Evolutionary conservation across 768 basidiomycete species (phyloP), one percentile per base, ranked within the genome.

Genomic region (Boletus coccyginus): DNA sequence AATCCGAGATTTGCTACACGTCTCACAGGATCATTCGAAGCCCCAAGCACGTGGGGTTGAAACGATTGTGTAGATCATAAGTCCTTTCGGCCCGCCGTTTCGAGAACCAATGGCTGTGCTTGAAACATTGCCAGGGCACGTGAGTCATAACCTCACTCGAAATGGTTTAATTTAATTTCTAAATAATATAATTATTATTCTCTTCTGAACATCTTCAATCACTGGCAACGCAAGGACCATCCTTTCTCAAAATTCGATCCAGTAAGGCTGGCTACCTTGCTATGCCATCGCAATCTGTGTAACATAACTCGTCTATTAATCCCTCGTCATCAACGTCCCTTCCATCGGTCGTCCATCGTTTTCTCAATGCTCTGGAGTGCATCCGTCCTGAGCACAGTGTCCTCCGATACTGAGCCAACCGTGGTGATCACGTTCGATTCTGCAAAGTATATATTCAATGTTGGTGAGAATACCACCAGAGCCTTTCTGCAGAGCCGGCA

Each of bases 401-500:
- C 87, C 5, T 83, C 84, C 49, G 95, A 98, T 74, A 90, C 94
- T 1, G 86, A 92, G 60, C 87, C 94, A 0, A 81, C 87, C 10
- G 73, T 97, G 27, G 73, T 89, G 56, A 72, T 96, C 61, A 77
- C 80, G 1, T 94, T 94, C 68, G 87, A 90, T 61, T 77, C 80
- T 51, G 86, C 82, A 13, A 89, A 92, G 62, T 98, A 94, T 62
- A 78, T 95, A 39, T 93, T 98, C 79, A 94, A 94, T 71, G 84
- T 79, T 19, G 87, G 91, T 9, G 94, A 97, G 71, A 88, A 88
- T 56, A 85, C 88, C 2, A 86, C 84, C 42, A 77, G 95, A 36
- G 74, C 88, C 1, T 89, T 88, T 66, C 71, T 86, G 16, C 88
- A 94, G 73, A 83, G 83, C 56, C 76, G 74, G 59, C 74, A 80